Conservation (phyloP, 1,284 basidiomycete species). For the Austropuccinia psidii region DNA sequence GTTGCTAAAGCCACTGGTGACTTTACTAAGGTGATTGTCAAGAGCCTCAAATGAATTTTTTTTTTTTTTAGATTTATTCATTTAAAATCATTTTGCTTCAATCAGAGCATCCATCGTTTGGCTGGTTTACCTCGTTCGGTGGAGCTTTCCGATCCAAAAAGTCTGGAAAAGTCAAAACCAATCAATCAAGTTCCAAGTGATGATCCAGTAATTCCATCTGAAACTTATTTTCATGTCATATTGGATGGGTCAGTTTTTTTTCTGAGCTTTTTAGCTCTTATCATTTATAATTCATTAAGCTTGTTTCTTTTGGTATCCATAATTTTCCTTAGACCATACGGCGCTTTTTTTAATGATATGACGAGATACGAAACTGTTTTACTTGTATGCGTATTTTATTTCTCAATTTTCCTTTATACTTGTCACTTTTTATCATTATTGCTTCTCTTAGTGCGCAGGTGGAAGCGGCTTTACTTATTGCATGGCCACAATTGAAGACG, state of each 20-base stretch:
- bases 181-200: background rate
- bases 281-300: background rate
- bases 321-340: slow-evolving; percentile 21
- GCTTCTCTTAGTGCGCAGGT: slow-evolving; percentile 10
- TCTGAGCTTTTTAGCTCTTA: background rate
- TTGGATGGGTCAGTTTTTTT: slow-evolving; percentile 22
- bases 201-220: background rate
- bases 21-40: slow-evolving; percentile 15
- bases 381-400: background rate
- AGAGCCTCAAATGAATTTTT: background rate
- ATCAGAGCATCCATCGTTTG: slow-evolving; percentile 2
- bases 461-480: slow-evolving; percentile 36
- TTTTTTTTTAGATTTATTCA: background rate
- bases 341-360: slow-evolving; percentile 13
- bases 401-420: background rate
- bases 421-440: background rate
- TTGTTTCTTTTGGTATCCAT: background rate
- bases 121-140: background rate
- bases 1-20: slow-evolving; percentile 34
- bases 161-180: background rate
- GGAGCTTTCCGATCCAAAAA: background rate
- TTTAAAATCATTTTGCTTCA: background rate
- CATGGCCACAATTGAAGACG: slow-evolving; percentile 28
- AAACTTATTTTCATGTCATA: background rate
- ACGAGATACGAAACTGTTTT: slow-evolving; percentile 14